These are phyloP conservation scores for Fennellomyces sp. DNA, from an alignment of 371 early-diverging fungal species.

Conservation along the genomic window DNA sequence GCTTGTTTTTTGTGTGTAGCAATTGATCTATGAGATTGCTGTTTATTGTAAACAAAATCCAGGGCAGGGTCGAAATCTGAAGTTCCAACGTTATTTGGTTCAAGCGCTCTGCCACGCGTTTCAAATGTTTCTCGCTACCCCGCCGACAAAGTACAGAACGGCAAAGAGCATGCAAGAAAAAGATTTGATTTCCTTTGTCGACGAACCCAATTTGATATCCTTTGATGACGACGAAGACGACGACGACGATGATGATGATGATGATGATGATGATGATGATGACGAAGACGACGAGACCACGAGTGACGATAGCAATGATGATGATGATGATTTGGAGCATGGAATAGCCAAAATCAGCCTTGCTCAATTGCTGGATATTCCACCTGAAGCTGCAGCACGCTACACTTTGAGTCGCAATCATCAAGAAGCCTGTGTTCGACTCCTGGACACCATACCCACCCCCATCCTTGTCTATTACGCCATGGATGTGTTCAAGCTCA, in stretches of 20 bases:
- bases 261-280: constrained; percentile 5
- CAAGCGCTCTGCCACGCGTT: constrained; percentile 27
- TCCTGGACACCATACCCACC: constrained; percentile 23
- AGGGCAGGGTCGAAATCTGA: constrained; percentile 23
- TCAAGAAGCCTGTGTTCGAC: constrained; percentile 21
- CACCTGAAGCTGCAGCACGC: constrained; percentile 18
- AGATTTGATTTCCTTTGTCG: constrained; percentile 34
- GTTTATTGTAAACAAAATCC: constrained; percentile 23
- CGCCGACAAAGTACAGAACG: constrained; percentile 13
- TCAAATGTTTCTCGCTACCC: constrained; percentile 22
- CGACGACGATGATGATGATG: constrained; percentile 4
- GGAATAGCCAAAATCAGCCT: constrained; percentile 16
- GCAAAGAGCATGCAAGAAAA: constrained; percentile 13
- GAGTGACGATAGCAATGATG: constrained; percentile 2
- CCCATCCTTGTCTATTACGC: constrained; percentile 42
- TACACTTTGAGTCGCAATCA: constrained; percentile 19
- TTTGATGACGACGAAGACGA: constrained; percentile 27
- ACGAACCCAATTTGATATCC: constrained; percentile 32
- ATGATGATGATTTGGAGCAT: constrained; percentile 9
- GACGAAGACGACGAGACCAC: constrained; percentile 20
- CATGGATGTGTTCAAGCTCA: constrained; percentile 29
- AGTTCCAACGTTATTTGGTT: constrained; percentile 32
- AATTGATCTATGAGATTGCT: constrained; percentile 6
- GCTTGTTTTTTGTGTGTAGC: background rate
- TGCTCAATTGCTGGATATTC: constrained; percentile 16